phyloP scores from a whole-genome alignment of 2,329 filamentous ascomycete species.

The Fusarium vanettenii region DNA sequence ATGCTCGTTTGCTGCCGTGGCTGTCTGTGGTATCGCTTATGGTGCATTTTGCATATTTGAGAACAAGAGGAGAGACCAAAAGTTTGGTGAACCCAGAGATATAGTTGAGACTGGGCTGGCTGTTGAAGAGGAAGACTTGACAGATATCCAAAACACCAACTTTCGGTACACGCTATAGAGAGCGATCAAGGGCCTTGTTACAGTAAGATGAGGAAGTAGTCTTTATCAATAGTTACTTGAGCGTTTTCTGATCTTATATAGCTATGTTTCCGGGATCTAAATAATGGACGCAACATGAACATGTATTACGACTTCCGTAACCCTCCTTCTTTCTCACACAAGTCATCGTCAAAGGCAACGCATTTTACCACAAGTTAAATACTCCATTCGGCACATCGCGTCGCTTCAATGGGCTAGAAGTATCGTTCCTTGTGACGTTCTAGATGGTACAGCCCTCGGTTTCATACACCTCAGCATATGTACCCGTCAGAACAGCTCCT shows the following conservation, averaged over 20 bases:
- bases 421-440: slow-evolving; percentile 35
- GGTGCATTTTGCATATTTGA: slow-evolving; percentile 37
- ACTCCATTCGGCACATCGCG: slow-evolving; percentile 12
- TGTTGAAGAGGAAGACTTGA: slow-evolving; percentile 18
- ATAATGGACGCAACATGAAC: not conserved
- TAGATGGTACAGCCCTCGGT: slow-evolving; percentile 35
- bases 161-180: slow-evolving; percentile 30
- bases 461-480: slow-evolving; percentile 16
- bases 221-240: not conserved
- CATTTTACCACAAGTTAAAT: slow-evolving; percentile 29
- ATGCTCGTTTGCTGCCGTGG: slow-evolving; percentile 43
- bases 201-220: not conserved
- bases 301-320: not conserved
- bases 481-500: slow-evolving; percentile 18
- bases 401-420: slow-evolving; percentile 14
- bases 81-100: slow-evolving; percentile 19
- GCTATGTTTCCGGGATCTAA: not conserved
- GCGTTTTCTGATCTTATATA: not conserved
- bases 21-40: slow-evolving; percentile 30
- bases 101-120: slow-evolving; percentile 5
- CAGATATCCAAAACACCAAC: slow-evolving; percentile 32
- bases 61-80: slow-evolving; percentile 34
- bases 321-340: not conserved
- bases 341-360: not conserved
- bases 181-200: not conserved